Conservation (phyloP, 768 basidiomycete genomes). For the Lactarius sanguifluus region DNA sequence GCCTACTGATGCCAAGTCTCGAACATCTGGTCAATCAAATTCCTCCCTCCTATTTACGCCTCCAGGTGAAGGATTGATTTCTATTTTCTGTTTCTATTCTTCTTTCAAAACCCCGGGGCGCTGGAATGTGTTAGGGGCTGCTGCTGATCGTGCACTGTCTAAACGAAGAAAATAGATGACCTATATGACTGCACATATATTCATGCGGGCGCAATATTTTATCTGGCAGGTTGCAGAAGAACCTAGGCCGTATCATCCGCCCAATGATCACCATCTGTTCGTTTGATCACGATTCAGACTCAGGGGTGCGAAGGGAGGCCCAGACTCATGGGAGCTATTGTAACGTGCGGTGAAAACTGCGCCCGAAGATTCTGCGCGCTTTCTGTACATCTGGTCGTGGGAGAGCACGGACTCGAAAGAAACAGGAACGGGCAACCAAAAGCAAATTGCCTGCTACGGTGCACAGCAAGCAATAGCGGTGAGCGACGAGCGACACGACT, state of each 20-base stretch:
- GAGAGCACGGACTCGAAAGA: no score
- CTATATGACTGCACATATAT: not conserved
- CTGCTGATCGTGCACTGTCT: not conserved
- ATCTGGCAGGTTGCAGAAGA: not conserved
- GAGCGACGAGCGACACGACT: constrained; percentile 4
- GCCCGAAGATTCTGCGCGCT: not conserved
- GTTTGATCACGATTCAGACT: not conserved
- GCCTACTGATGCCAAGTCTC: not conserved
- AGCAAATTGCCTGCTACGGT: not conserved
- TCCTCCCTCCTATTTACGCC: not conserved
- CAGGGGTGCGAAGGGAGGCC: not conserved
- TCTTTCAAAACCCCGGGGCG: not conserved
- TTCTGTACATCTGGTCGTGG: not conserved
- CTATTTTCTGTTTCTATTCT: not conserved
- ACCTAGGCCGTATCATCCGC: not conserved
- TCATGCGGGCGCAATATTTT: not conserved
- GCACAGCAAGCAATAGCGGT: not conserved
- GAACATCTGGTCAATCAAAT: not conserved
- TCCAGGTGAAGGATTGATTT: not conserved
- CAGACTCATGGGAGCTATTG: not conserved
- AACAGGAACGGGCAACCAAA: not conserved
- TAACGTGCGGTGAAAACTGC: not conserved
- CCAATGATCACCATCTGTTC: not conserved
- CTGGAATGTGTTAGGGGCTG: not conserved
- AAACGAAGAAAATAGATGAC: not conserved